phyloP scores from a whole-genome alignment of 2,329 filamentous ascomycete genomes.

The Aspergillus tamarii region DNA sequence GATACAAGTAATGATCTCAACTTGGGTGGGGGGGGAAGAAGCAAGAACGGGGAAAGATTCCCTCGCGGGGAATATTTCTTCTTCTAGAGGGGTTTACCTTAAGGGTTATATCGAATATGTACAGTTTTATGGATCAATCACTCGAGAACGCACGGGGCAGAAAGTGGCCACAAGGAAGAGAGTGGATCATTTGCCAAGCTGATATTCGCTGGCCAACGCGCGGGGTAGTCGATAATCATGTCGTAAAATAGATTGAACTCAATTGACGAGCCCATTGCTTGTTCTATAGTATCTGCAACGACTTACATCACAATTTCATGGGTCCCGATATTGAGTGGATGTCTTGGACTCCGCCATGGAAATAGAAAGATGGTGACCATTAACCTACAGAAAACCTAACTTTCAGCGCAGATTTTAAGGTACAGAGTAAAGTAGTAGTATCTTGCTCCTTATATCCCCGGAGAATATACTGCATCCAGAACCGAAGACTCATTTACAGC shows the following conservation, averaged over 20 bases:
- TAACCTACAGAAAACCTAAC: too few relatives aligned
- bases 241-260: background rate
- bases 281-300: background rate
- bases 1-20: background rate
- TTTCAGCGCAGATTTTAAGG: too few relatives aligned
- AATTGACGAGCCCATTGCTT: background rate
- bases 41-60: slow-evolving; percentile 12
- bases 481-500: too few relatives aligned
- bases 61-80: slow-evolving; percentile 2
- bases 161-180: background rate
- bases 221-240: too few relatives aligned
- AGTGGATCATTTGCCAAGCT: too few relatives aligned
- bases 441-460: too few relatives aligned
- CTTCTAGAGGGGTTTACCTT: background rate
- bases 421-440: too few relatives aligned
- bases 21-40: background rate
- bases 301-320: background rate
- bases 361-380: too few relatives aligned
- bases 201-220: too few relatives aligned
- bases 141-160: background rate
- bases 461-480: too few relatives aligned
- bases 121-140: too few relatives aligned
- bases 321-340: background rate
- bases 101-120: background rate
- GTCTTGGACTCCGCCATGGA: background rate